phyloP scores from a whole-genome alignment of 352 stramenopile genomes.

The Nothophytophthora sp. region DNA sequence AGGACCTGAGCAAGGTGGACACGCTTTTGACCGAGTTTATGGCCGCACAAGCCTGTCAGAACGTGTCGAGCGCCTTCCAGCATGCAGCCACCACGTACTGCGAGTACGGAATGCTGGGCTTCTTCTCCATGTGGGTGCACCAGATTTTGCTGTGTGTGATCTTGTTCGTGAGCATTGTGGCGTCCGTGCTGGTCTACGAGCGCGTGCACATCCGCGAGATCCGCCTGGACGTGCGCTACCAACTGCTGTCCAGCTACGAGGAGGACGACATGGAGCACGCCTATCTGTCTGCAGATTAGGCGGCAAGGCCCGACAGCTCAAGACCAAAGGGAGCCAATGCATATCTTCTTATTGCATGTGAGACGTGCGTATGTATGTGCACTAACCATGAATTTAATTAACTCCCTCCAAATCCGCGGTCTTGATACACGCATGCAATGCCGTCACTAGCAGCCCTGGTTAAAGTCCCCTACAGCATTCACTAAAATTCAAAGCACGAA shows the following conservation, averaged over 20 bases:
- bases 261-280: slow-evolving; percentile 82
- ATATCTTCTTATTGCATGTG: slow-evolving; percentile 13
- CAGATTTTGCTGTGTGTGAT: slow-evolving; percentile 81
- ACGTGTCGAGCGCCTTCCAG: slow-evolving; percentile 41
- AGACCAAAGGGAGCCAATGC: too few species aligned
- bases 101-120: slow-evolving; percentile 80
- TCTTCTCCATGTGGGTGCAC: slow-evolving; percentile 88
- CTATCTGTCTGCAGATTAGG: slow-evolving; percentile 71
- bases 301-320: too few species aligned
- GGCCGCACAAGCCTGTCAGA: slow-evolving; percentile 48
- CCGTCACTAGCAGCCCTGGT: too few species aligned
- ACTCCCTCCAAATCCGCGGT: slow-evolving; percentile 1
- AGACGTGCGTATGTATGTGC: slow-evolving; percentile 14
- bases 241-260: slow-evolving; percentile 79
- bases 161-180: slow-evolving; percentile 71
- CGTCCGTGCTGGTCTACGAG: slow-evolving; percentile 79
- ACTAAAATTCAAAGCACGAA: too few species aligned
- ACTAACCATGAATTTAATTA: slow-evolving; percentile 15
- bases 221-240: slow-evolving; percentile 61
- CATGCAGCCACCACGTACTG: slow-evolving; percentile 64
- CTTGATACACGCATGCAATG: too few species aligned
- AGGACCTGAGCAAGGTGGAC: slow-evolving; percentile 40
- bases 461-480: too few species aligned
- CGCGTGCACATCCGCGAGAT: slow-evolving; percentile 68
- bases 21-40: slow-evolving; percentile 34